Base-by-base conservation (phyloP, 352 stramenopile species). In the Phytophthora syringae region DNA sequence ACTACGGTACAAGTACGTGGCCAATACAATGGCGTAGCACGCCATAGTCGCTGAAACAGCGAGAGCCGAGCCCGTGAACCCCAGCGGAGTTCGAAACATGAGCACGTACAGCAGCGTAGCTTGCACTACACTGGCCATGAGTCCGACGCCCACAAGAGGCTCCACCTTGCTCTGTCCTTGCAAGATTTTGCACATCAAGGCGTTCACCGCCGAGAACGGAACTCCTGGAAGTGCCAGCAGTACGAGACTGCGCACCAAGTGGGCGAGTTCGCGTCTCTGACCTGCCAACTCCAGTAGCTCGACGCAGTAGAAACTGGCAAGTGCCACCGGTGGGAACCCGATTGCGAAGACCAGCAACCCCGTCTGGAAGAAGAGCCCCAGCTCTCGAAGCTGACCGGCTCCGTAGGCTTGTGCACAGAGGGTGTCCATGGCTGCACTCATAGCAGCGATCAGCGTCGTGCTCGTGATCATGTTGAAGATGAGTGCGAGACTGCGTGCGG, bases 381-480 rank as follows among this genome's bases (percentile, higher is more conserved):
- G 90, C 59, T 95, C 84, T 44, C 82, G 76, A 32, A 93, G 74
- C 68, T 95, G 90, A 43, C 88, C 87, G n/a, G 90, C 89, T 40
- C 90, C 88, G 52, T 90, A 92, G 21, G 89, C 86, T 42, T 95
- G 82, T 11, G 85, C 77, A 36, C 88, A 97, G 10, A 97, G 76
- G 40, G 90, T 97, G 64, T 97, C 89, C 86, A 97, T 95, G 27
- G 90, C 90, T 20, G 86, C 90, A 34, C 87, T 82, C 49, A 97
- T 88, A 22, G 85, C 86, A 21, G 94, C 82, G 45, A 89, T 92
- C 15, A 93, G 73, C 7, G 88, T 92, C 65, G 90, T 88, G 27
- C 79, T 89, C 9, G 85, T 91, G 57, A 97, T 64, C 76, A 96
- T 93, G 49, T 89, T 76, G 60, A 95, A 96, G 65, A 94, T 91